Evolutionary conservation across 2,329 filamentous ascomycete species (phyloP), one percentile per base, ranked within the genome.

Genomic region (Neurospora crassa): DNA sequence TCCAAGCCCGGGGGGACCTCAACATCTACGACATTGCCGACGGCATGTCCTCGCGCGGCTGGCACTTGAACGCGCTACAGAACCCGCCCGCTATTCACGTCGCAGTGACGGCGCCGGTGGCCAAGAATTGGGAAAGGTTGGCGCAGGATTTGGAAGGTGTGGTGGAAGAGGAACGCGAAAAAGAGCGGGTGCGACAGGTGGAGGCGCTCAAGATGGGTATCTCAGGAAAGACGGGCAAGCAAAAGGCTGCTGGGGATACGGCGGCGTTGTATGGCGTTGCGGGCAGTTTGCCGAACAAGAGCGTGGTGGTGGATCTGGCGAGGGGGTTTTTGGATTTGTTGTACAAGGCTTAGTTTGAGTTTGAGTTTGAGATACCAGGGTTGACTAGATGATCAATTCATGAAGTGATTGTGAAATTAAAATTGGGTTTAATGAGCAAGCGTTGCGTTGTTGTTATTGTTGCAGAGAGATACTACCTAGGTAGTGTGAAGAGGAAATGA

Each of bases 61-160:
- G 96, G 96, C 96, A 99, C 82, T 85, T 99, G 72, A 99, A 98
- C 78, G 93, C 94, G 2, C 86, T 99, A 74, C 96, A 99, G 82
- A 91, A 89, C 77, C 96, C 96, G 2, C 90, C 96, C 0, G 96
- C 94, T 24, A 93, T 99, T 70, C 96, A 99, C 80, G 89, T 98
- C 47, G 96, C 96, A 14, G 94, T 98, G 47, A 99, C 96, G 0
- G 81, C 97, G 76, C 95, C 95, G 18, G 92, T 96, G 68, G 89
- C 90, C 29, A 90, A 90, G 76, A 93, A 91, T 2, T 92, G 92
- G 79, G 94, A 98, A 78, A 87, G 88, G 78, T 85, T 99, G 70
- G 86, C 96, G 69, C 82, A 83, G 10, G 96, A 99, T 79, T 81
- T 92, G 20, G 89, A 91, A 82, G 82, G 83, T 2, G 88, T 89